phyloP scores from a whole-genome alignment of 139 green algal species.

The Chlorella sp. region DNA sequence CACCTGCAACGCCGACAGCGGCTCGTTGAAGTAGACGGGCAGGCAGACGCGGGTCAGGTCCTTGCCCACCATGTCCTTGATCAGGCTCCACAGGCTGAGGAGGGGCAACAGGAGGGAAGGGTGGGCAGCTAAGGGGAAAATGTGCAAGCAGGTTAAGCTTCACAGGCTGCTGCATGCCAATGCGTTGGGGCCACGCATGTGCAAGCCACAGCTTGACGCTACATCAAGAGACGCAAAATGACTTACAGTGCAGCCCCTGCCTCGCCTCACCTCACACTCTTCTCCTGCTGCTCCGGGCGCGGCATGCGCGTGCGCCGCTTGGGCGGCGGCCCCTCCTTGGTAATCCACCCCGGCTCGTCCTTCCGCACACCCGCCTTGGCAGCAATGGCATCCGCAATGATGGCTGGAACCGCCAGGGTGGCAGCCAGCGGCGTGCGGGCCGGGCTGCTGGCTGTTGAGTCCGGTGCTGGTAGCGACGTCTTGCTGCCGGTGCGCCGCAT shows the following conservation, averaged over 20 bases:
- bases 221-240: no score
- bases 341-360: conserved; percentile 39
- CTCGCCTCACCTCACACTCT: conserved; percentile 58
- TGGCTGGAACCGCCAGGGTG: background rate
- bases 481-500: conserved; percentile 20
- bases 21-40: conserved; percentile 97
- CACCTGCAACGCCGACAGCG: conserved; percentile 75
- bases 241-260: no score
- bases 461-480: conserved; percentile 12
- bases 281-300: conserved; percentile 75
- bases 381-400: background rate
- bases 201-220: no score
- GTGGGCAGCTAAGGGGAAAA: no score
- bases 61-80: conserved; percentile 88
- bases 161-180: no score
- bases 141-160: no score
- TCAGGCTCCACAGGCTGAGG: conserved; percentile 83
- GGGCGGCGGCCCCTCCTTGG: conserved; percentile 31
- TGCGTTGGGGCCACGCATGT: no score
- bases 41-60: conserved; percentile 90
- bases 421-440: background rate
- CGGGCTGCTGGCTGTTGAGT: conserved; percentile 2
- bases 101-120: background rate
- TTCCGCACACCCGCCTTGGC: background rate
- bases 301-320: conserved; percentile 61